phyloP scores from a whole-genome alignment of 192 early-diverging fungal species.

The Backusella tarrabulga region DNA sequence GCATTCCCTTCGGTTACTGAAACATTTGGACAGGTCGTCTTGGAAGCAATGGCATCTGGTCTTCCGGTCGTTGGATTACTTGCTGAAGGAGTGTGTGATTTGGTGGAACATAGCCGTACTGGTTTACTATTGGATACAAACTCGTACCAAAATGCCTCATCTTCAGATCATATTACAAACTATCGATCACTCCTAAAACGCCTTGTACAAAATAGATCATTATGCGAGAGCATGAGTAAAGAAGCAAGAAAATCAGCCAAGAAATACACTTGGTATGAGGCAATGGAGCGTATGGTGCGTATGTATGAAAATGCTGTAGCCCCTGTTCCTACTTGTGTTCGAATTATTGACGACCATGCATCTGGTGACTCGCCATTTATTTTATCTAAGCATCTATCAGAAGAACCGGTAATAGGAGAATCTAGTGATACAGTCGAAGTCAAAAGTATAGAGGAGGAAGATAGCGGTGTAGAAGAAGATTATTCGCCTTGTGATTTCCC shows the following conservation, averaged over 20 bases:
- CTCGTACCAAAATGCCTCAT: neutral
- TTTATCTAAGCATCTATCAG: neutral
- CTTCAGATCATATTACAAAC: neutral
- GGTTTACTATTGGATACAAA: constrained; percentile 18
- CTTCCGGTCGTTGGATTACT: constrained; percentile 31
- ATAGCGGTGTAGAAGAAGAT: constrained; percentile 41
- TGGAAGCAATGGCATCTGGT: constrained; percentile 35
- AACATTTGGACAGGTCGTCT: constrained; percentile 37
- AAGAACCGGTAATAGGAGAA: neutral
- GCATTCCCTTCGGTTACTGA: constrained; percentile 34
- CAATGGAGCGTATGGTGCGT: constrained; percentile 23
- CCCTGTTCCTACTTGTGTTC: neutral
- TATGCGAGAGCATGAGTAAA: constrained; percentile 15
- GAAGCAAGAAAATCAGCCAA: constrained; percentile 7
- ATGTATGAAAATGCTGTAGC: constrained; percentile 2
- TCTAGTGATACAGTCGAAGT: neutral
- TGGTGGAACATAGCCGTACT: constrained; percentile 23
- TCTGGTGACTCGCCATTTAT: neutral
- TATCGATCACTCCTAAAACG: constrained; percentile 13
- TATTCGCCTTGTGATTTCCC: neutral
- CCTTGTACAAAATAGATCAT: neutral
- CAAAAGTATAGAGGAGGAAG: constrained; percentile 1
- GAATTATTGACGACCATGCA: neutral
- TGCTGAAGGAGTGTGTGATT: constrained; percentile 33
- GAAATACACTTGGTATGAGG: constrained; percentile 23